Evolutionary conservation across 1,139 yeast species (phyloP), one percentile per base, ranked within the genome.

Genomic region (Sugiyamaella paludigena): DNA sequence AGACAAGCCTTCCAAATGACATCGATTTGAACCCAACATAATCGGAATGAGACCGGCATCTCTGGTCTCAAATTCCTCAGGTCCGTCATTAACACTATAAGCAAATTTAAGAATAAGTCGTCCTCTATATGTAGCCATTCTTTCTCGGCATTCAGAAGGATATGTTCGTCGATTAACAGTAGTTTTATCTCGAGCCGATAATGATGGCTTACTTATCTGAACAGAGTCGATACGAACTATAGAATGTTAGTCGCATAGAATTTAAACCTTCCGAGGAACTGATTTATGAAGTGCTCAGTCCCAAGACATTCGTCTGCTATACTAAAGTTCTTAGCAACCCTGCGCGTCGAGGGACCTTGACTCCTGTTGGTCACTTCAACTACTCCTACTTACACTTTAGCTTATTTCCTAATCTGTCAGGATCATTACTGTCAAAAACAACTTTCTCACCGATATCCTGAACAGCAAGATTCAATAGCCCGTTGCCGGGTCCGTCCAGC

Each of bases 31-130:
- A 61, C 83, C 80, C 58, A 92, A 73, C 98, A 92, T 94, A 57
- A 91, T 73, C 30, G 99, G 99, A 37, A 92, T 74, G 56, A 80
- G 84, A 50, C 99, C 99, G 49, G 87, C 95, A 57, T 91, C 97
- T 72, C 97, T 80, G 47, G 84, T 77, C 65, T 91, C 97, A 33
- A 81, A 74, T 41, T 69, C 69, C 39, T 81, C 75, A 57, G 85
- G 91, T 48, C 89, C 95, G 60, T 83, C 96, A 61, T 94, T 92
- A 40, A 92, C 89, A 30, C 80, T 74, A 91, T 95, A 92, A 26
- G 82, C 76, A 39, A 94, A 78, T 61, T 87, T 87, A 58, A 94
- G 70, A 68, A 87, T 71, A 58, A 92, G 87, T 74, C 51, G 80
- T 11, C 70, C 65, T 32, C 64, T 53, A 54, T 69, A 69, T 6